Conservation (phyloP, 1,139 yeast species). For the Geotrichum fermentans region DNA sequence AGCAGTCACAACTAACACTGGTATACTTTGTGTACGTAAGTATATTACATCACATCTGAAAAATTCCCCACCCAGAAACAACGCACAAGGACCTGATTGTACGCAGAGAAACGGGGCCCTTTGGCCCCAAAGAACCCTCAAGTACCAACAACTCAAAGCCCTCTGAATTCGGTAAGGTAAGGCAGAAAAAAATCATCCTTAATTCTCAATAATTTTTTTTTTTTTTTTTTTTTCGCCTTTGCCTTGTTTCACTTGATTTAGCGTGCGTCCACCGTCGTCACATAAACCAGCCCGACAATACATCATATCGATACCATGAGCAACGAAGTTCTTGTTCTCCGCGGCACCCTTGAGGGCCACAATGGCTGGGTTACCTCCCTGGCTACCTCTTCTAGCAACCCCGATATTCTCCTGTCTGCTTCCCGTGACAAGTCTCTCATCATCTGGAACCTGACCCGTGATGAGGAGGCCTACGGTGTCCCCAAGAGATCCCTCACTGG, state of each 20-base stretch:
- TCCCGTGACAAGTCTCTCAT: constrained; percentile 98
- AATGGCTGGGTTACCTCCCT: constrained; percentile 89
- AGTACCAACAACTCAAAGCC: neutral
- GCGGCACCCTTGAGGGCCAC: constrained; percentile 94
- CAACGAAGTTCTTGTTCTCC: constrained; percentile 92
- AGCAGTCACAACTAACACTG: constrained; percentile 1
- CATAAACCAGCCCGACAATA: constrained; percentile 5
- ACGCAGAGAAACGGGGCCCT: neutral
- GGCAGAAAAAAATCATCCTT: too few relatives aligned
- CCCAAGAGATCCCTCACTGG: constrained; percentile 97
- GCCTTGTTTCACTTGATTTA: constrained; percentile 1
- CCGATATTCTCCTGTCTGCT: constrained; percentile 96
- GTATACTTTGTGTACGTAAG: too few relatives aligned
- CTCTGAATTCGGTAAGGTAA: neutral
- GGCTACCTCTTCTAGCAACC: constrained; percentile 97
- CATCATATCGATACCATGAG: constrained; percentile 26
- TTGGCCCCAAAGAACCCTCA: neutral
- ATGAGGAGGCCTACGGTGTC: constrained; percentile 95
- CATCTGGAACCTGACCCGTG: constrained; percentile 98
- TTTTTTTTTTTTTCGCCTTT: too few relatives aligned
- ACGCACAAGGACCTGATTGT: neutral
- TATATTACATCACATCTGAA: neutral
- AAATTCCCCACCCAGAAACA: too few relatives aligned
- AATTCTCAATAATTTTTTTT: too few relatives aligned
- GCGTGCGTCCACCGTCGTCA: constrained; percentile 14